These are phyloP conservation scores for Cladosporium cucumerinum DNA, from an alignment of 2,329 filamentous ascomycete genomes.

Conservation along the genomic window DNA sequence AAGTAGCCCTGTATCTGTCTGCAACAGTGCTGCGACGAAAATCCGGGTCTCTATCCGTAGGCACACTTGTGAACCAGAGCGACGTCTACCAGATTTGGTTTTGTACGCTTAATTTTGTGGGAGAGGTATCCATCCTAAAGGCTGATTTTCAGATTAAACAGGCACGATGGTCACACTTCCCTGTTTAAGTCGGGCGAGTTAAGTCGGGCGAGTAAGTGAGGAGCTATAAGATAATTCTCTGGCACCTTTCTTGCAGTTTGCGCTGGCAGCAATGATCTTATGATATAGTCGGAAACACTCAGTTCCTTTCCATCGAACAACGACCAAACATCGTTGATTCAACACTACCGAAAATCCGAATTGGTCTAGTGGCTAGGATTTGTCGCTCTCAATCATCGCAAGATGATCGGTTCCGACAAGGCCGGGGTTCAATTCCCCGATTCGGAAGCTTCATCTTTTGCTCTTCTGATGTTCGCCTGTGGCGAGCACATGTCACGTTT, in stretches of 20 bases:
- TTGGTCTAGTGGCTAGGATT: conserved; percentile 3
- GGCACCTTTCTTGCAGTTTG: not conserved
- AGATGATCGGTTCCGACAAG: not conserved
- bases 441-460: not conserved
- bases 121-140: too few species aligned
- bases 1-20: not conserved
- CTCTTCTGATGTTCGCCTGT: not conserved
- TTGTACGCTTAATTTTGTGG: too few species aligned
- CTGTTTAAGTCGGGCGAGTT: not conserved
- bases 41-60: not conserved
- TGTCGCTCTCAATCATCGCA: not conserved
- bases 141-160: too few species aligned
- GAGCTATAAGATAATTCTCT: not conserved
- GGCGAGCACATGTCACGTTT: not conserved
- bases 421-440: conserved; percentile 2
- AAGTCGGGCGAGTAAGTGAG: not conserved
- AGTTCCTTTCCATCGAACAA: too few species aligned
- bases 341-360: not conserved
- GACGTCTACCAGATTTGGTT: too few species aligned
- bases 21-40: not conserved
- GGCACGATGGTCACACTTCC: not conserved
- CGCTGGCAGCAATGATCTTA: too few species aligned
- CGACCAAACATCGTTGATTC: not conserved
- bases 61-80: too few species aligned
- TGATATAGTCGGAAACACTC: too few species aligned